Evolutionary conservation across 345 rosid genomes (phyloP).

Genomic region (Dimocarpus longan): DNA sequence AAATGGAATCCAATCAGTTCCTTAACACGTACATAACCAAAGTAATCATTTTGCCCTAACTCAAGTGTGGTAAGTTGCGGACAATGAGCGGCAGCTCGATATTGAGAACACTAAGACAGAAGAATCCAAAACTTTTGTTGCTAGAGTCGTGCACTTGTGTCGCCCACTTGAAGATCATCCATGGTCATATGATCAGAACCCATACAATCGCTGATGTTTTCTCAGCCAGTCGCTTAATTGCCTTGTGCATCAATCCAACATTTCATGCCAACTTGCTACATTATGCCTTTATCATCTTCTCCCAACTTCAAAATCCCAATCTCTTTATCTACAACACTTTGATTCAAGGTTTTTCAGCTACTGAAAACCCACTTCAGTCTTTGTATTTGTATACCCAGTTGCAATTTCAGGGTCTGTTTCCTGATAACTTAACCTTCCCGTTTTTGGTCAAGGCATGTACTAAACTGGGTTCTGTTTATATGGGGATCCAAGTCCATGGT

Average conservation of each 20-base stretch:
- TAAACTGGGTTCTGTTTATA: constrained; percentile 34
- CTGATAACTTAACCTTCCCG: constrained; percentile 75
- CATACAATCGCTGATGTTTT: constrained; percentile 56
- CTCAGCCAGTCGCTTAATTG: constrained; percentile 59
- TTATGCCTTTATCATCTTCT: constrained; percentile 52
- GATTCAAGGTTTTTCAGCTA: constrained; percentile 54
- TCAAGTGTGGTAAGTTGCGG: not conserved
- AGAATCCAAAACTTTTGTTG: constrained; percentile 57
- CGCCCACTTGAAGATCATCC: constrained; percentile 60
- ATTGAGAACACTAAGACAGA: constrained; percentile 46
- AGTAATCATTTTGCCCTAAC: too few species aligned
- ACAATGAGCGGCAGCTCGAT: constrained; percentile 42
- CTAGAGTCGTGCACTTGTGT: constrained; percentile 57
- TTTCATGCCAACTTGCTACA: constrained; percentile 27
- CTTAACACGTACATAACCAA: too few species aligned
- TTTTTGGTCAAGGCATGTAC: constrained; percentile 58
- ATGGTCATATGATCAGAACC: constrained; percentile 66
- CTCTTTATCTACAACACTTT: constrained; percentile 57
- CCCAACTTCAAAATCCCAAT: constrained; percentile 57
- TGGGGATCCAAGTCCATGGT: constrained; percentile 65
- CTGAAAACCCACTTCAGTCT: constrained; percentile 43
- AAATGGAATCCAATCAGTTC: too few species aligned
- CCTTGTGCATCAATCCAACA: constrained; percentile 36
- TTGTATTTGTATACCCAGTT: constrained; percentile 48
- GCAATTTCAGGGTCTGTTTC: constrained; percentile 37